Evolutionary conservation across 495 filamentous ascomycete genomes (phyloP), one percentile per base, ranked within the genome.

Genomic region (Hyaloscypha bicolor): DNA sequence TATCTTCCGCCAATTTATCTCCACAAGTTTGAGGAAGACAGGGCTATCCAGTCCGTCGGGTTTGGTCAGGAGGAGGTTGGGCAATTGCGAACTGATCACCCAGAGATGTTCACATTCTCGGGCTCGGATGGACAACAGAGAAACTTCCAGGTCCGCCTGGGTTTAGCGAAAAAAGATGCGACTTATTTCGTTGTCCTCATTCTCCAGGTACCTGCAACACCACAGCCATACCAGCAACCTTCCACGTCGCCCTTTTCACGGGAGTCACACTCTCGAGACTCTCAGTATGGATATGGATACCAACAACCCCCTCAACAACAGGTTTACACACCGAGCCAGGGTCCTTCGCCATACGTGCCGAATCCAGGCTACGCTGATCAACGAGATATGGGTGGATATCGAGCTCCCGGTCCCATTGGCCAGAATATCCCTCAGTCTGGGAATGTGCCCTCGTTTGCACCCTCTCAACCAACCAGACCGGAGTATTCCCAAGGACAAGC

Each of bases 1-100:
- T 84, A 86, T 72, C 74, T 87, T 21, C 85, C 86, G 42, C 85
- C 83, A 51, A 85, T 86, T 56, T 71, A 72, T 52, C 79, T 80
- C 48, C 76, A 72, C 58, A 80, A 77, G 61, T 72, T 79, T 48
- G 79, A 83, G 39, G 78, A 81, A 63, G 81, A 82, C 35, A 72
- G 77, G 22, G 78, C 83, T 45, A 82, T 86, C 66, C 79, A 82
- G 60, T 75, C 73, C 4, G 76, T 84, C 35, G 76, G 79, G 5
- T 85, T 85, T 65, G 75, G 70, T 35, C 63, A 74, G 1, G 83
- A 85, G 60, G 81, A 83, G 59, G 67, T 84, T 21, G 76, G 76
- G 11, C 76, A 79, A 52, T 79, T 81, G 56, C 67, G 78, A 5
- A 70, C 80, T 6, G 80, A 83, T 37, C 80, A 80, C 52, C 75